A percentile compares a stretch with the other conserved stretches of the same genome.
Conservation (phyloP, 1,139 yeast species). For the Pichia sp. region DNA sequence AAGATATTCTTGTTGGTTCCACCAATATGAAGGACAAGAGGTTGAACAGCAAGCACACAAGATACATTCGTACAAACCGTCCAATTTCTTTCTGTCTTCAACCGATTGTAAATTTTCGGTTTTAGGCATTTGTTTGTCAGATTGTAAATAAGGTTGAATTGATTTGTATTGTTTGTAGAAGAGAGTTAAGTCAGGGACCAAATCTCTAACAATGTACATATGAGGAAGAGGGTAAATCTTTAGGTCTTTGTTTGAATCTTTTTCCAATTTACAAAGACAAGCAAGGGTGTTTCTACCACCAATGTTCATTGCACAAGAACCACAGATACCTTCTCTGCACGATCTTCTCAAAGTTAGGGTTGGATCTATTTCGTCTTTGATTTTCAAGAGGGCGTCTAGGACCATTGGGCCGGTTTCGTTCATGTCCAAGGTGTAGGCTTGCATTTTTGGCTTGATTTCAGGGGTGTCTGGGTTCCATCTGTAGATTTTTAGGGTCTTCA, state of each 20-base stretch:
- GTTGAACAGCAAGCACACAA: conserved; percentile 99
- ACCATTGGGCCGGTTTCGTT: conserved; percentile 97
- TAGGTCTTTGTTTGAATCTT: conserved; percentile 62
- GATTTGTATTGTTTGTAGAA: conserved; percentile 98
- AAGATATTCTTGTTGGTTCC: conserved; percentile 98
- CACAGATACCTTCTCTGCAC: conserved; percentile 99
- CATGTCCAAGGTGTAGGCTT: conserved; percentile 77
- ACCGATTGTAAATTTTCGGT: conserved; percentile 87
- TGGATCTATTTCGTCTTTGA: conserved; percentile 93
- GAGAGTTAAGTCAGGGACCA: conserved; percentile 95
- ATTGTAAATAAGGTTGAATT: conserved; percentile 92
- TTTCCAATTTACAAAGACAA: conserved; percentile 90
- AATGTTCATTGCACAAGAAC: conserved; percentile 99
- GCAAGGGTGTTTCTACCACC: conserved; percentile 97
- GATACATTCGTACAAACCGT: conserved; percentile 95
- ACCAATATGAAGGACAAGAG: conserved; percentile 99
- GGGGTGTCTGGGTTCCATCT: conserved; percentile 99
- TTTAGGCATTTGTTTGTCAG: conserved; percentile 83
- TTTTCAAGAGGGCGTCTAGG: conserved; percentile 86
- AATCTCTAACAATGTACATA: conserved; percentile 94
- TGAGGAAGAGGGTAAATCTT: conserved; percentile 97
- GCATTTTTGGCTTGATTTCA: conserved; percentile 82
- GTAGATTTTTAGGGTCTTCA: conserved; percentile 86
- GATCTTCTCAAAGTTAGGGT: conserved; percentile 96
- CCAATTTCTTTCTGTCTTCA: conserved; percentile 92